Base-by-base conservation (phyloP, 2,329 filamentous ascomycete genomes). In the Teratosphaeria epicoccoides region DNA sequence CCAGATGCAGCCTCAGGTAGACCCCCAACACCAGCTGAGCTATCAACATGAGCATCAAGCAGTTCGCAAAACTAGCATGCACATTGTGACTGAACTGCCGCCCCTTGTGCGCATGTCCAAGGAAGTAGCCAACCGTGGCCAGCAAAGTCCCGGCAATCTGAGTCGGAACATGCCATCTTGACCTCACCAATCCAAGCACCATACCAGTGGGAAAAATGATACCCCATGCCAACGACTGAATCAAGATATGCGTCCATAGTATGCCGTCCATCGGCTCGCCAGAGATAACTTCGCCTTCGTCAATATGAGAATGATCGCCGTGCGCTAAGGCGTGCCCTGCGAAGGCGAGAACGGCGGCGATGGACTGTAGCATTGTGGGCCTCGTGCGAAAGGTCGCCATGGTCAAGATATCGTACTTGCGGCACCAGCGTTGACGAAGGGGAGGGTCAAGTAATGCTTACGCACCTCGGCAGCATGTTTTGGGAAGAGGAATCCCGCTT, bases 151-250 rank as follows among this genome's bases (percentile, higher is more conserved):
- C 88, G 50, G 85, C 64, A 24, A 84, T 77, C 69, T 98, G 93
- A 3, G 88, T 74, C 6, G 93, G 91, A 49, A 97, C 91, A 72
- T 98, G 93, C 88, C 88, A 97, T 70, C 87, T 82, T 55, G 85
- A 95, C 56, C 88, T 88, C 58, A 86, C 82, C 53, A 98, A 90
- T 53, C 91, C 91, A 17, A 96, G 75, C 43, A 97, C 89, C 91
- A 98, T 97, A 61, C 93, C 93, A 14, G 88, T 77, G 10, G 93
- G 93, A 64, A 95, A 97, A 53, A 97, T 80, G 60, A 98, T 77
- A 55, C 93, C 93, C 75, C 94, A 97, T 52, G 89, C 82, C 53
- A 93, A 65, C 68, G 83, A 85, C 77, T 95, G 90, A 45, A 95
- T 70, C 54, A 95, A 77, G 64, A 98, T 97, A 71, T 98, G 93